phyloP scores from a whole-genome alignment of 768 basidiomycete genomes.

The Coprinopsis marcescibilis region DNA sequence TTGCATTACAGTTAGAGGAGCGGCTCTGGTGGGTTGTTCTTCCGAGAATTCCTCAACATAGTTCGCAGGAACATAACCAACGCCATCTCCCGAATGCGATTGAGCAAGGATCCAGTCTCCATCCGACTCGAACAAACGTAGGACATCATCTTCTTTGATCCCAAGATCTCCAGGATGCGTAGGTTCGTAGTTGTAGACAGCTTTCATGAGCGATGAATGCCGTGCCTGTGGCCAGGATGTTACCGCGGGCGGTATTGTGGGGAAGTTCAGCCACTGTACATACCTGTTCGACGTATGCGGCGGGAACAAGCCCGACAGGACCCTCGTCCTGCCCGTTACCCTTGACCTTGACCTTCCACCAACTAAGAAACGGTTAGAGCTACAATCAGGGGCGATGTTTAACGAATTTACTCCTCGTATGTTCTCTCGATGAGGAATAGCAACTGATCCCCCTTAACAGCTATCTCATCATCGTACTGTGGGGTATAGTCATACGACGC shows the following conservation, averaged over 20 bases:
- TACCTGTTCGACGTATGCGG: slow-evolving; percentile 84
- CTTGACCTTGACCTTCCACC: slow-evolving; percentile 94
- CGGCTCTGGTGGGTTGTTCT: slow-evolving; percentile 19
- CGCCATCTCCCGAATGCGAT: slow-evolving; percentile 60
- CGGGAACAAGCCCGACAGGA: slow-evolving; percentile 70
- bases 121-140: slow-evolving; percentile 77
- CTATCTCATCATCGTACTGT: slow-evolving; percentile 86
- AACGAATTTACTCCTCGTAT: slow-evolving; percentile 69
- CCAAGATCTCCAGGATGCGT: slow-evolving; percentile 74
- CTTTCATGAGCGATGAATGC: slow-evolving; percentile 67
- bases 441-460: slow-evolving; percentile 82
- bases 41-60: slow-evolving; percentile 66
- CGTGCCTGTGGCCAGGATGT: slow-evolving; percentile 46
- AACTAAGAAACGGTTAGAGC: slow-evolving; percentile 42
- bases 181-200: slow-evolving; percentile 83
- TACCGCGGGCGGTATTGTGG: slow-evolving; percentile 11
- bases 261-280: slow-evolving; percentile 23
- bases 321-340: slow-evolving; percentile 63
- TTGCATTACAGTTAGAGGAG: slow-evolving; percentile 43
- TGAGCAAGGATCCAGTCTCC: slow-evolving; percentile 93
- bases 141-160: slow-evolving; percentile 71
- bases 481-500: slow-evolving; percentile 92
- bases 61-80: slow-evolving; percentile 89
- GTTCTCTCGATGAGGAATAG: slow-evolving; percentile 83
- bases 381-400: slow-evolving; percentile 12